A percentile compares a stretch with the other conserved stretches of the same genome.
These are phyloP conservation scores for Coemansia sp. DNA, from an alignment of 192 early-diverging fungal species.

Conservation along the genomic window DNA sequence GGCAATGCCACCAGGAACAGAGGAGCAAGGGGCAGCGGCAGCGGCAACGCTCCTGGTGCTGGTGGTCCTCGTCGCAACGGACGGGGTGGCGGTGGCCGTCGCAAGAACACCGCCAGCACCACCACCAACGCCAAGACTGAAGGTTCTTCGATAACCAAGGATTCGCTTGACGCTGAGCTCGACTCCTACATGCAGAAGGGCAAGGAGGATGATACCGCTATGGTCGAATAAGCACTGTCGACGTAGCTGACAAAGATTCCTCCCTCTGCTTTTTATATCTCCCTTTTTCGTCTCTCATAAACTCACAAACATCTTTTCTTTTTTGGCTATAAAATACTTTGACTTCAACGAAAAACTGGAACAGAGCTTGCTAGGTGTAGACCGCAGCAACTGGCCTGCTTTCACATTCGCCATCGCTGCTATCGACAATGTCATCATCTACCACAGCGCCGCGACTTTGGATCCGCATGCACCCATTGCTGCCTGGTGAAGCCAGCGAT, in stretches of 20 bases:
- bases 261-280: not conserved
- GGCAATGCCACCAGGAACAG: conserved; percentile 11
- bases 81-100: conserved; percentile 8
- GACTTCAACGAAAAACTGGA: no score
- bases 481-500: no score
- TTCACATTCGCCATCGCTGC: conserved; percentile 33
- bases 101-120: no score
- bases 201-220: conserved; percentile 19
- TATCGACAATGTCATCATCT: conserved; percentile 48
- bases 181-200: conserved; percentile 51
- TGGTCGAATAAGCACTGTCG: not conserved
- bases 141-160: conserved; percentile 24
- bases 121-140: conserved; percentile 12
- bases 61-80: conserved; percentile 7
- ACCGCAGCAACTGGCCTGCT: not conserved
- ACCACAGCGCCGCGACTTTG: not conserved
- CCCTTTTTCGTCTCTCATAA: not conserved
- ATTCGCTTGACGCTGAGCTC: conserved; percentile 47
- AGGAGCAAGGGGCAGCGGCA: not conserved
- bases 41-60: not conserved
- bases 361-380: not conserved
- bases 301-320: not conserved
- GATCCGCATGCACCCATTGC: no score
- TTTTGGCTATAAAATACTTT: not conserved
- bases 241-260: not conserved